Evolutionary conservation across 1,139 yeast species (phyloP), one percentile per base, ranked within the genome.

Genomic region (Pichia inconspicua): DNA sequence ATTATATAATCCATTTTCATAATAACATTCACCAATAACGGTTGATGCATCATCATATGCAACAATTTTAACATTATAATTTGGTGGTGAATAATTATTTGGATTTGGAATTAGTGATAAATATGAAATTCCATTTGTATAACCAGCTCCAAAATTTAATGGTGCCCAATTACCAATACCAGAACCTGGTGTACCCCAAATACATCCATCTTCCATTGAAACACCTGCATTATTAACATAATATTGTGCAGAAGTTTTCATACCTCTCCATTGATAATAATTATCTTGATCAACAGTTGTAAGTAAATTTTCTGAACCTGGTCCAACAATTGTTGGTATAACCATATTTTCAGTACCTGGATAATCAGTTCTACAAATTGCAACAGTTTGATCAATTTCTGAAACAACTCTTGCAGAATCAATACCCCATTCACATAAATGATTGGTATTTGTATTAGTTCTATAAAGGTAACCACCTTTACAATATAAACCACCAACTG

Each of bases 341-440:
- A 78, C 85, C 94, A 84, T 84, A 71, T 83, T 84, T 73, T 84
- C 94, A 51, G 92, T 80, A 72, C 92, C 92, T 64, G 94, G 92
- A 72, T 84, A 84, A 68, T 84, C 94, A 54, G 94, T 84, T 78
- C 90, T 80, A 70, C 94, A 84, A 57, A 84, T 75, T 48, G 92
- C 86, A 59, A 84, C 85, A 44, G 74, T 73, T 55, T 80, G 62
- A 55, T 64, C 63, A 54, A 84, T 64, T 59, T 82, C 66, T 50
- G 80, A 76, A 51, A 71, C 79, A 58, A 82, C 86, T 53, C 67
- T 63, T 51, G 89, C 88, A 50, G 77, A 64, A 52, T 81, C 72
- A 51, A 66, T 67, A 66, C 90, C 94, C 89, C 90, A 84, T 66
- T 76, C 83, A 77, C 94, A 84, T 66, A 84, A 73, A 73, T 78